Conservation (phyloP, 2,329 filamentous ascomycete species). For the Sporothrix euskadiensis region DNA sequence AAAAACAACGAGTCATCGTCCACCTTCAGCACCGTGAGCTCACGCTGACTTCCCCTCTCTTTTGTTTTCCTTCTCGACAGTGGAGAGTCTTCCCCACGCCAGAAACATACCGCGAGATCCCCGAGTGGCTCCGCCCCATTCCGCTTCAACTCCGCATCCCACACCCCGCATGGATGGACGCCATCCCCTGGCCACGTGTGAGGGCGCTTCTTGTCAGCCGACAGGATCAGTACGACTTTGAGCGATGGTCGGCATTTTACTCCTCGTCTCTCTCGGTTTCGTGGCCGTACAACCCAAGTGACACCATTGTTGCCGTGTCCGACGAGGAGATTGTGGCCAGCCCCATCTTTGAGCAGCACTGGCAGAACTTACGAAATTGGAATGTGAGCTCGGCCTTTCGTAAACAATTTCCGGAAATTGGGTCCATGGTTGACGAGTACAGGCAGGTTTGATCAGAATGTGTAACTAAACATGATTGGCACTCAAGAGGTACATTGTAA, state of each 20-base stretch:
- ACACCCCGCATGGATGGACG: conserved; percentile 16
- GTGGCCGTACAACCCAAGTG: conserved; percentile 7
- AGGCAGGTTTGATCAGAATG: not conserved
- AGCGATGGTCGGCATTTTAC: conserved; percentile 7
- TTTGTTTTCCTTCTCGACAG: not conserved
- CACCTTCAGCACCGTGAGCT: not conserved
- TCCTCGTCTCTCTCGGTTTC: not conserved
- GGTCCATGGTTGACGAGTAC: conserved; percentile 3
- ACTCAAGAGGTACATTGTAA: not conserved
- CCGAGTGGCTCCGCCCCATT: conserved; percentile 15
- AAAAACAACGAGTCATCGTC: not conserved
- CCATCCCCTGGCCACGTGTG: conserved; percentile 12
- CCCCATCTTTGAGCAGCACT: conserved; percentile 18
- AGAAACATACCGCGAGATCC: not conserved
- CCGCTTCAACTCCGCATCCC: conserved; percentile 11
- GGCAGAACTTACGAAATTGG: conserved; percentile 6
- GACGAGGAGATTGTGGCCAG: conserved; percentile 15
- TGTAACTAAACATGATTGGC: not conserved
- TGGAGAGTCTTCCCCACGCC: conserved; percentile 7
- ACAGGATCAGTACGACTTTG: conserved; percentile 17
- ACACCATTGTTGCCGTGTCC: not conserved
- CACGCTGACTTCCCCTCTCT: not conserved
- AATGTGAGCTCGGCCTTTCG: not conserved
- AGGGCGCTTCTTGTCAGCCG: not conserved
- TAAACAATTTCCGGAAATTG: not conserved